These are phyloP conservation scores for Plectosphaerella plurivora DNA, from an alignment of 2,329 filamentous ascomycete species.

Conservation along the genomic window DNA sequence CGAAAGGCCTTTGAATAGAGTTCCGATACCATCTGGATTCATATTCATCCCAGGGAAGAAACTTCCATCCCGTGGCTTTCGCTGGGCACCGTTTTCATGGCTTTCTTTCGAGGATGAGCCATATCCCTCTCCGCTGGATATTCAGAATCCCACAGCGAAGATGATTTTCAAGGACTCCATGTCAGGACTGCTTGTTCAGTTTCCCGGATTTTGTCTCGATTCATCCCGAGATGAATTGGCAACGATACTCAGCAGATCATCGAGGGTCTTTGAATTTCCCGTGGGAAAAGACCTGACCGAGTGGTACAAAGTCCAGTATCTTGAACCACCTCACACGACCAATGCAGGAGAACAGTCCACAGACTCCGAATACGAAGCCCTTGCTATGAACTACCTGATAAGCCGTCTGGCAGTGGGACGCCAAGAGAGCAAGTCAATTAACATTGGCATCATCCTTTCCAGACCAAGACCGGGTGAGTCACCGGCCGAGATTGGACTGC, in stretches of 20 bases:
- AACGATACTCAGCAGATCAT: not conserved
- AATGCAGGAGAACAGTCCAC: too few species aligned
- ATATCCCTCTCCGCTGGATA: not conserved
- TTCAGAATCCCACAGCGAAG: too few species aligned
- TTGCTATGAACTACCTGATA: too few species aligned
- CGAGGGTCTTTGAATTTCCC: not conserved
- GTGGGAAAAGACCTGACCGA: not conserved
- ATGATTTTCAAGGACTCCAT: too few species aligned
- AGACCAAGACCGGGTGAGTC: not conserved
- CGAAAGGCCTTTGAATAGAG: too few species aligned
- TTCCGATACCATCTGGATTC: not conserved
- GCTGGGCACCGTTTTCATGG: not conserved
- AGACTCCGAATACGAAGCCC: too few species aligned
- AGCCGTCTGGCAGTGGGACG: too few species aligned
- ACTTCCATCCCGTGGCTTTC: not conserved
- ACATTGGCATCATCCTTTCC: not conserved
- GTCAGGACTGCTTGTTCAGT: not conserved
- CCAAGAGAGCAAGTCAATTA: too few species aligned
- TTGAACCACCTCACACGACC: too few species aligned
- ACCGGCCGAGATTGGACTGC: not conserved
- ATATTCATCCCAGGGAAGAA: not conserved
- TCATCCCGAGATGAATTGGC: not conserved
- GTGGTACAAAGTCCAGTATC: slow-evolving; percentile 1
- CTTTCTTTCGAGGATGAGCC: not conserved
- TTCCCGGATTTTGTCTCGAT: not conserved